Conservation (phyloP, 139 green algal species). For the Micractinium conductrix region DNA sequence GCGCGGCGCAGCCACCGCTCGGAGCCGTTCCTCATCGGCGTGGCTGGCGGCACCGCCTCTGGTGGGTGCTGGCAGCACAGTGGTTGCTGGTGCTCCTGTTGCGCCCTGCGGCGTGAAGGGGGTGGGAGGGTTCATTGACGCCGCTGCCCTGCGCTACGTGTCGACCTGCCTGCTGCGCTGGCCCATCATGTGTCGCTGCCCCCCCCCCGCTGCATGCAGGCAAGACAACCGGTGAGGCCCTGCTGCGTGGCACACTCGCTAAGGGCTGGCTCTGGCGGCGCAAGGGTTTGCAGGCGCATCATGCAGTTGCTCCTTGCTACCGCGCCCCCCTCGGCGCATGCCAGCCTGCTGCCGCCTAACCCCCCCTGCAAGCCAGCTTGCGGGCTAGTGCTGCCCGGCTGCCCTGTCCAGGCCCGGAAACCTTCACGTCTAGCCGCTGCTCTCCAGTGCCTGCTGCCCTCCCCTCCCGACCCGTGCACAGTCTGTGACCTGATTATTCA, state of each 20-base stretch:
- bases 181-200: background rate
- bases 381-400: no score
- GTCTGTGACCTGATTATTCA: constrained; percentile 97
- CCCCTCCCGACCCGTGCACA: constrained; percentile 53
- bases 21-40: constrained; percentile 81
- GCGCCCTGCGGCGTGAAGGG: no score
- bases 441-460: background rate
- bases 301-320: no score
- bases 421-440: background rate
- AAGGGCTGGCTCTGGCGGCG: no score
- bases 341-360: background rate
- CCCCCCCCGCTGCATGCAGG: background rate
- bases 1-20: constrained; percentile 16
- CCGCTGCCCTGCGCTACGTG: no score
- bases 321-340: no score
- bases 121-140: no score
- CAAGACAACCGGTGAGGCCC: constrained; percentile 16
- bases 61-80: background rate
- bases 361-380: no score
- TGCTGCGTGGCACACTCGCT: no score
- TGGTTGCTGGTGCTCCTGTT: no score
- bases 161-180: no score
- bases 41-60: constrained; percentile 52
- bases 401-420: background rate
- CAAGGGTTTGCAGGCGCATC: no score